These are phyloP conservation scores for Candida hungchunana DNA, from an alignment of 805 yeast species.

Conservation along the genomic window DNA sequence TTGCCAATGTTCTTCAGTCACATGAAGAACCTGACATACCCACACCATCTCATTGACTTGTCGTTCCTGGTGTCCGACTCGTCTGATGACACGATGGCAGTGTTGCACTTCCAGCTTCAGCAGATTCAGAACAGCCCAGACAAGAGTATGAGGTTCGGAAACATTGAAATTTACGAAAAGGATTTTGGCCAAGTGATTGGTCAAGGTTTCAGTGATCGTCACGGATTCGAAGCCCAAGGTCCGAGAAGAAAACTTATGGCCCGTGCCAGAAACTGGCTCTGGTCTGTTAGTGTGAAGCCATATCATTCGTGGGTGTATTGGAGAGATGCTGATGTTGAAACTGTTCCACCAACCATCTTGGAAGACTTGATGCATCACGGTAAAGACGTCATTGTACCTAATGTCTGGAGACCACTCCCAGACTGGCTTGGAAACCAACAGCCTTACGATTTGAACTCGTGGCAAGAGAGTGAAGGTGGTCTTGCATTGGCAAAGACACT, in stretches of 20 bases:
- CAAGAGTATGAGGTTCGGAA: constrained; percentile 62
- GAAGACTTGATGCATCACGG: constrained; percentile 93
- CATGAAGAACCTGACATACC: constrained; percentile 76
- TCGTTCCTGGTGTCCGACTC: constrained; percentile 90
- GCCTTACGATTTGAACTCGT: constrained; percentile 79
- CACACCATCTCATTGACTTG: constrained; percentile 79
- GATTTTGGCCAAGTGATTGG: constrained; percentile 94
- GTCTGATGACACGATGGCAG: constrained; percentile 80
- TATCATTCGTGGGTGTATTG: constrained; percentile 95
- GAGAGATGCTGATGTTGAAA: constrained; percentile 97
- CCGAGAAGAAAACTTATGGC: constrained; percentile 95
- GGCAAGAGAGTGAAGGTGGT: constrained; percentile 85
- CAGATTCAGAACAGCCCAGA: constrained; percentile 66
- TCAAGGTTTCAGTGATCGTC: constrained; percentile 90
- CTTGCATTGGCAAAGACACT: constrained; percentile 67
- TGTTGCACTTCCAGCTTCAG: constrained; percentile 51
- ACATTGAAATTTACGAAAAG: constrained; percentile 81
- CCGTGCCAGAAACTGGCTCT: constrained; percentile 91
- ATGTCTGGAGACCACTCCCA: constrained; percentile 87
- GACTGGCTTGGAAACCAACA: constrained; percentile 85
- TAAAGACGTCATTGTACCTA: constrained; percentile 91
- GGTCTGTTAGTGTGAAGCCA: constrained; percentile 83
- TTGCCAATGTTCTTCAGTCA: constrained; percentile 86
- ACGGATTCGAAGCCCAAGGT: constrained; percentile 95
- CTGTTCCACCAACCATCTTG: constrained; percentile 76